Evolutionary conservation across 2,329 filamentous ascomycete genomes (phyloP).

Genomic region (Apiospora phragmitis): DNA sequence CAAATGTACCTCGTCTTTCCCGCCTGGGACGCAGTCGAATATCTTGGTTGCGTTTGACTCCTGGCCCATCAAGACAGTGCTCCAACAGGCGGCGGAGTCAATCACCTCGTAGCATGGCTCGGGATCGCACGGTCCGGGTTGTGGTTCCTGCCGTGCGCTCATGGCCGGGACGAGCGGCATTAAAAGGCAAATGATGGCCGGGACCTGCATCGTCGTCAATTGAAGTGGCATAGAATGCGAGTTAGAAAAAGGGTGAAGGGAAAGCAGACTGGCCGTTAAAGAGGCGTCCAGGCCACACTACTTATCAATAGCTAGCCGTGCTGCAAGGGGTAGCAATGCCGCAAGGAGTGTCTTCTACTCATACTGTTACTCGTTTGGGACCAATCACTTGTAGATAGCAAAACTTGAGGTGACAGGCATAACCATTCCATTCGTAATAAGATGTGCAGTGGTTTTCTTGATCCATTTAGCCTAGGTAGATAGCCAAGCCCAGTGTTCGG

Average conservation of each 20-base stretch:
- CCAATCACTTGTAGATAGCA: background rate
- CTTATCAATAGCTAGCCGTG: background rate
- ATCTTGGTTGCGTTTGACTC: background rate
- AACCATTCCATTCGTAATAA: background rate
- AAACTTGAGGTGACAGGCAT: background rate
- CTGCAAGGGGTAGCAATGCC: background rate
- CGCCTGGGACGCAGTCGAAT: conserved; percentile 5
- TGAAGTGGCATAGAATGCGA: background rate
- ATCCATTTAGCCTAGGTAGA: background rate
- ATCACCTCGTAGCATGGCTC: conserved; percentile 1
- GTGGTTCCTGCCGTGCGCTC: background rate
- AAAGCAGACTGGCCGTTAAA: background rate
- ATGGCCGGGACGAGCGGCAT: background rate
- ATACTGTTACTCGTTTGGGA: background rate
- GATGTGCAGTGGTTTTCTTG: background rate
- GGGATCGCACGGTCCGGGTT: conserved; percentile 2
- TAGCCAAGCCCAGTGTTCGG: background rate
- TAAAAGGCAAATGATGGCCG: background rate
- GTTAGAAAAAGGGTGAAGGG: background rate
- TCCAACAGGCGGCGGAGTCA: conserved; percentile 10
- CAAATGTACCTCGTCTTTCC: conserved; percentile 3
- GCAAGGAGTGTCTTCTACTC: background rate
- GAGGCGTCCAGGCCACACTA: background rate
- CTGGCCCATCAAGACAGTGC: background rate
- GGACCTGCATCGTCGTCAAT: background rate